A percentile compares a stretch with the other conserved stretches of the same genome.
phyloP scores from a whole-genome alignment of 208 protist species.

The Novymonas esmeraldas region DNA sequence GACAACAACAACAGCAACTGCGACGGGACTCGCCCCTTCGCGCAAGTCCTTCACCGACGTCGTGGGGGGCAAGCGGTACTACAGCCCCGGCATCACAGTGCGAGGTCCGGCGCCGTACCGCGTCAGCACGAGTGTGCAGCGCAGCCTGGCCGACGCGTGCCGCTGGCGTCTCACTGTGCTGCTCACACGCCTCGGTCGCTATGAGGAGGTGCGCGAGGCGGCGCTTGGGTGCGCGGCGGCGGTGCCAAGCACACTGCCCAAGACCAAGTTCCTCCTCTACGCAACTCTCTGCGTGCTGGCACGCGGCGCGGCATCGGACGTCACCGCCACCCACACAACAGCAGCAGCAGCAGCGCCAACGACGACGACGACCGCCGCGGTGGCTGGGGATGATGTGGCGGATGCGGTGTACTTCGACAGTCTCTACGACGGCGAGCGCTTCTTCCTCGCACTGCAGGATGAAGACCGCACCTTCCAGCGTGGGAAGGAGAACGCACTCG shows the following conservation, averaged over 20 bases:
- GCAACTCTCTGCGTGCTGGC: conserved; percentile 65
- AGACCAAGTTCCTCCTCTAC: conserved; percentile 56
- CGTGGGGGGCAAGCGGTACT: background rate
- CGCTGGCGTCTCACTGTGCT: conserved; percentile 55
- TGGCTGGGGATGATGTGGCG: background rate
- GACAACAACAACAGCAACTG: too few species aligned
- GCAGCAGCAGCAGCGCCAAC: conserved; percentile 1
- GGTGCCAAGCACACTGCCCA: conserved; percentile 30
- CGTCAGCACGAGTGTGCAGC: conserved; percentile 35
- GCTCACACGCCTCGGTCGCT: conserved; percentile 46
- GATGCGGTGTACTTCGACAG: conserved; percentile 72
- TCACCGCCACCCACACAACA: background rate
- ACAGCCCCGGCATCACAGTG: background rate
- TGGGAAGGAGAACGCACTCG: conserved; percentile 75
- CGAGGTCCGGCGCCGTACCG: conserved; percentile 20
- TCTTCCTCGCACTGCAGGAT: conserved; percentile 67
- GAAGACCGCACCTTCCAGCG: conserved; percentile 67
- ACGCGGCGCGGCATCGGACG: conserved; percentile 24
- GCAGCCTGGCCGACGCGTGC: conserved; percentile 51
- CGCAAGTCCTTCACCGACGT: background rate
- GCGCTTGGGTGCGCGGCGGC: conserved; percentile 14
- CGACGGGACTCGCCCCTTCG: too few species aligned
- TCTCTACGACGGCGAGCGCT: conserved; percentile 65
- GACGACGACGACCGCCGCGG: background rate
- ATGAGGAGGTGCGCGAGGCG: conserved; percentile 50